Conservation (phyloP, 441 rosid species). For the Francoa sonchifolia region DNA sequence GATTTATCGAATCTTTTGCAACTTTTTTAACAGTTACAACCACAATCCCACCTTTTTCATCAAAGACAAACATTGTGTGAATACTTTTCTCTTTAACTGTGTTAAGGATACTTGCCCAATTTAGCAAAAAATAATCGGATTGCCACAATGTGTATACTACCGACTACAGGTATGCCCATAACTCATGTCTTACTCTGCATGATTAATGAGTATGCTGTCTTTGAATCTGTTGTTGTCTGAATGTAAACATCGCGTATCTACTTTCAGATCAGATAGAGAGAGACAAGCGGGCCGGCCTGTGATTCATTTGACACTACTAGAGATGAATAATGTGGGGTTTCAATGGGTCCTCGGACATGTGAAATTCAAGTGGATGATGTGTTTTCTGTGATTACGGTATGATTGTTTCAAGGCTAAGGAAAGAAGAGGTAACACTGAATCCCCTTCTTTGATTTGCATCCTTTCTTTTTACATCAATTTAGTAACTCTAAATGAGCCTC, state of each 20-base stretch:
- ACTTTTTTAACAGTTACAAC: constrained; percentile 65
- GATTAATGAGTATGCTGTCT: constrained; percentile 18
- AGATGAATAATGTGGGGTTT: constrained; percentile 22
- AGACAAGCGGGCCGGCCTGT: constrained; percentile 30
- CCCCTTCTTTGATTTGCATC: not conserved
- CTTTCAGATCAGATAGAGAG: constrained; percentile 43
- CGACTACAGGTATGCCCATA: constrained; percentile 29
- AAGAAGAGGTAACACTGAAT: not conserved
- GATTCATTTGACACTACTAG: constrained; percentile 24
- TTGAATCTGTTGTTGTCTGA: constrained; percentile 30
- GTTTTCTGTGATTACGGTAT: not conserved
- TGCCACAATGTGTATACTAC: constrained; percentile 16
- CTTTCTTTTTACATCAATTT: no score
- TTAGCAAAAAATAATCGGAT: constrained; percentile 21
- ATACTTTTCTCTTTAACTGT: constrained; percentile 25
- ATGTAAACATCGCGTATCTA: constrained; percentile 34
- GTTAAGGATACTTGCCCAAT: constrained; percentile 33
- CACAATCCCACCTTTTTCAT: constrained; percentile 37
- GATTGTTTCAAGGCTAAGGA: not conserved
- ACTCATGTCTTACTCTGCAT: constrained; percentile 13
- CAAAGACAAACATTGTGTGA: constrained; percentile 35
- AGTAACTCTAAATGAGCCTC: no score
- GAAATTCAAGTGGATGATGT: constrained; percentile 22
- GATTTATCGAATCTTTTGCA: constrained; percentile 63
- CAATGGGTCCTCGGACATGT: constrained; percentile 38